phyloP scores from a whole-genome alignment of 208 protist species.

The Leishmania major region DNA sequence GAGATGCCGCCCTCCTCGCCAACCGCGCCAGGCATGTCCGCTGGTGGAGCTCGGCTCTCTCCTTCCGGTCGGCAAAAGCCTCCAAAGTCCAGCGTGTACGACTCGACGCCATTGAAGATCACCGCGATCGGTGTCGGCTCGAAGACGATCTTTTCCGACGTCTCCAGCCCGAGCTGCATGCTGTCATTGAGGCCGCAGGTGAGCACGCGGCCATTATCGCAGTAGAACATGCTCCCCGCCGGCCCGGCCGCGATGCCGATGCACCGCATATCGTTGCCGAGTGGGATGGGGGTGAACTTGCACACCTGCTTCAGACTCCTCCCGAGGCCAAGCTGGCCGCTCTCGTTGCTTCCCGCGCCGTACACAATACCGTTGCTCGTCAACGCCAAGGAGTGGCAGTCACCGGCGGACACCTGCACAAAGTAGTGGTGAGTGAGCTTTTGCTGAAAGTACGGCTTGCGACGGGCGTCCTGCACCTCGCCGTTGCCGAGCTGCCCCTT shows the following conservation, averaged over 20 bases:
- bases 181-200: constrained; percentile 82
- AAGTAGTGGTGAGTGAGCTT: constrained; percentile 75
- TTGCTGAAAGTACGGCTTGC: constrained; percentile 63
- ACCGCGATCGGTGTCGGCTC: constrained; percentile 47
- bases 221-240: constrained; percentile 84
- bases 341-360: constrained; percentile 82
- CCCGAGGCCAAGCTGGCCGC: constrained; percentile 86
- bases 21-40: neutral
- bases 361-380: constrained; percentile 86
- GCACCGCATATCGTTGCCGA: constrained; percentile 53
- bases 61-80: constrained; percentile 47
- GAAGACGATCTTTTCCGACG: constrained; percentile 49
- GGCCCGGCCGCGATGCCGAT: constrained; percentile 84
- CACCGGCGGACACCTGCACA: constrained; percentile 82
- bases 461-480: constrained; percentile 58
- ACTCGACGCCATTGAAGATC: constrained; percentile 68
- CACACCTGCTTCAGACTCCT: constrained; percentile 35
- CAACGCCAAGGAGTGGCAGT: constrained; percentile 82
- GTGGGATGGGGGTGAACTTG: constrained; percentile 65
- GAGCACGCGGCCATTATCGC: constrained; percentile 73
- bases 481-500: constrained; percentile 89
- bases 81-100: constrained; percentile 87
- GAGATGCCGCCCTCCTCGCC: neutral
- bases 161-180: constrained; percentile 85
- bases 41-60: neutral